Evolutionary conservation across 192 early-diverging fungal species (phyloP).

Genomic region (Linderina pennispora): DNA sequence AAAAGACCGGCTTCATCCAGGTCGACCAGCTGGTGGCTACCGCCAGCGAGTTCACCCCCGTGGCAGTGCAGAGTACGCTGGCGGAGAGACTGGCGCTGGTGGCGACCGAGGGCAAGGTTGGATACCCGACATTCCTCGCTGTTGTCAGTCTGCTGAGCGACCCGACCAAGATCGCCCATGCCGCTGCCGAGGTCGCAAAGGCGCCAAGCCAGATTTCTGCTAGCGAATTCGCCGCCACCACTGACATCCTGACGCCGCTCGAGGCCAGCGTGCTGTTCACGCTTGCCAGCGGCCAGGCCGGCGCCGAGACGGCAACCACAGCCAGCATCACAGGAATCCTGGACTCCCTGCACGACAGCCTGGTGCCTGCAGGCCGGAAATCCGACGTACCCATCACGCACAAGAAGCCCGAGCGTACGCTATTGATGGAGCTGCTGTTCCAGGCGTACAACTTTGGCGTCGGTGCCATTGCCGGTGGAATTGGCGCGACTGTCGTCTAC

Average conservation of each 20-base stretch:
- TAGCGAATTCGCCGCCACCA: constrained; percentile 7
- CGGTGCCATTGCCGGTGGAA: constrained; percentile 85
- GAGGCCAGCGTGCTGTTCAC: constrained; percentile 43
- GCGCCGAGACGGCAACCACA: constrained; percentile 12
- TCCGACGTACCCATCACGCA: background rate
- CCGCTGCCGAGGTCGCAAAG: constrained; percentile 23
- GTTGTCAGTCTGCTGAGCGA: constrained; percentile 39
- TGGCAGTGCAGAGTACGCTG: constrained; percentile 15
- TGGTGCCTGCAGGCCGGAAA: constrained; percentile 15
- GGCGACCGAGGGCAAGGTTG: constrained; percentile 28
- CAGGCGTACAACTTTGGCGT: constrained; percentile 71
- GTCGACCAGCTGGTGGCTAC: constrained; percentile 31
- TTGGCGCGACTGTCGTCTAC: constrained; percentile 92
- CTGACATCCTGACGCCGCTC: constrained; percentile 33
- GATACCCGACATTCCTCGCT: constrained; percentile 49
- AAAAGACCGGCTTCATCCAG: constrained; percentile 25
- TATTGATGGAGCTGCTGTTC: constrained; percentile 45
- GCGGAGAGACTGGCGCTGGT: constrained; percentile 32
- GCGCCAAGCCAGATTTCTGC: too few relatives aligned
- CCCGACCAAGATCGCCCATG: constrained; percentile 34
- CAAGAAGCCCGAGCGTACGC: constrained; percentile 1
- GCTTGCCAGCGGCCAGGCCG: constrained; percentile 26
- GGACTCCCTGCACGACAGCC: constrained; percentile 17
- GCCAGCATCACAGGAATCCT: constrained; percentile 10
- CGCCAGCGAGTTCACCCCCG: constrained; percentile 25